Base-by-base conservation (phyloP, 129 eudicot species). In the Saposhnikovia divaricata region DNA sequence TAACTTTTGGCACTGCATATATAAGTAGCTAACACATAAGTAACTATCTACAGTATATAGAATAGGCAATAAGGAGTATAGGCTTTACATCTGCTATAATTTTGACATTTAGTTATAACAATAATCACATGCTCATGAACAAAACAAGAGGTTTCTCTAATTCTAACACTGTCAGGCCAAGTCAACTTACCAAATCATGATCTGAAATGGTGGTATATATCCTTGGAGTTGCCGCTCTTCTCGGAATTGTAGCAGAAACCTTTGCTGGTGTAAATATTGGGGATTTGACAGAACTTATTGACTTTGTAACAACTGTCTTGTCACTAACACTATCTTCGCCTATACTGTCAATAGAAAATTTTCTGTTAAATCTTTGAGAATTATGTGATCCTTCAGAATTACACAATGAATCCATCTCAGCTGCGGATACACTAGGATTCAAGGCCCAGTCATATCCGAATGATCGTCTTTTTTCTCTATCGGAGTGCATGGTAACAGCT, bases 401-500 rank as follows among this genome's bases (percentile, higher is more conserved):
- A 57, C 84, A 87, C 5, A 82, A 79, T 75, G 93, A 88, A 74
- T 83, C 95, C 61, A 82, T 81, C 25, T 90, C 98, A 43, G 89
- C 79, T 85, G 84, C 97, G 66, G 98, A 95, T 75, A 92, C 65
- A 80, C 97, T 95, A 63, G 98, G 98, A 84, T 95, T 95, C 84
- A 90, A 81, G 45, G 94, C 89, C 78, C 97, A 81, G 19, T 95
- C 90, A 71, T 88, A 90, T 83, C 91, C 85, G 77, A 77, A 86
- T 14, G 97, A 90, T 77, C 84, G 83, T 81, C 89, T 85, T 77
- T 86, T 92, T 74, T 86, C 90, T 78, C 80, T 83, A 63, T 87
- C 87, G 40, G 86, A 51, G 55, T 68, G 80, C 77, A 81, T 65
- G 48, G 84, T 74, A 77, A 83, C 80, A 48, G 87, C 83, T 78